A percentile compares a stretch with the other conserved stretches of the same genome.
Evolutionary conservation across 2,329 filamentous ascomycete genomes (phyloP).

Genomic region (Neonectria sp.): DNA sequence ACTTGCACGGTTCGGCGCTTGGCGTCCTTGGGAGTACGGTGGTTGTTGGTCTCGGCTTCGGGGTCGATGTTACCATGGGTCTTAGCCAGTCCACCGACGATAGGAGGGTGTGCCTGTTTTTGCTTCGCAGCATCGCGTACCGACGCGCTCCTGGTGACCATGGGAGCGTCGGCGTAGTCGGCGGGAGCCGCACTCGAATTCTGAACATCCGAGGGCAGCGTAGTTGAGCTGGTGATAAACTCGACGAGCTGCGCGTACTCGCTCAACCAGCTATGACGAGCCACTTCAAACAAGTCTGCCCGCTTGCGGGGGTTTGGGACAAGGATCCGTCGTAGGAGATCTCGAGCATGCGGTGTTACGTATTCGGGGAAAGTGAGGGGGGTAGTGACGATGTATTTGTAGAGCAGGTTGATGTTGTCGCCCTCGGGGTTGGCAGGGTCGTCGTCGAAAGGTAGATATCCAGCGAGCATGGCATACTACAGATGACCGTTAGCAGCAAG

Average conservation of each 20-base stretch:
- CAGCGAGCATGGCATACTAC: constrained; percentile 99
- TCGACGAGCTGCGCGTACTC: constrained; percentile 97
- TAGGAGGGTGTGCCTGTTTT: constrained; percentile 64
- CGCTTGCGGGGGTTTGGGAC: constrained; percentile 96
- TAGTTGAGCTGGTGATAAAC: constrained; percentile 96
- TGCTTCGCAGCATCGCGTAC: constrained; percentile 89
- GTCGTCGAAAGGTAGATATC: constrained; percentile 97
- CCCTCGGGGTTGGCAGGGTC: constrained; percentile 98
- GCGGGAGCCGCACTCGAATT: constrained; percentile 78
- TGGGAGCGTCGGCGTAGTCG: constrained; percentile 70
- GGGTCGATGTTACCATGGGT: constrained; percentile 83
- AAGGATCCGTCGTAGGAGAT: constrained; percentile 91
- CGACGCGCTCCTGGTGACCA: constrained; percentile 88
- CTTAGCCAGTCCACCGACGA: constrained; percentile 76
- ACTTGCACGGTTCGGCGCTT: constrained; percentile 97
- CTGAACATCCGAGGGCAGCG: constrained; percentile 87
- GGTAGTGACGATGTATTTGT: constrained; percentile 99
- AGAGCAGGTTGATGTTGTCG: constrained; percentile 98
- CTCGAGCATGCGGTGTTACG: constrained; percentile 95
- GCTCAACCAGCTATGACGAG: constrained; percentile 96
- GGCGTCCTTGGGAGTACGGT: constrained; percentile 82
- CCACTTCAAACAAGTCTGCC: constrained; percentile 97
- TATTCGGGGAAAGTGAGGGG: constrained; percentile 99
- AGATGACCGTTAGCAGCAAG: constrained; percentile 34
- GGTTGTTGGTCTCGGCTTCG: constrained; percentile 66